These are phyloP conservation scores for Xylaria venustula DNA, from an alignment of 495 filamentous ascomycete genomes.

Conservation along the genomic window DNA sequence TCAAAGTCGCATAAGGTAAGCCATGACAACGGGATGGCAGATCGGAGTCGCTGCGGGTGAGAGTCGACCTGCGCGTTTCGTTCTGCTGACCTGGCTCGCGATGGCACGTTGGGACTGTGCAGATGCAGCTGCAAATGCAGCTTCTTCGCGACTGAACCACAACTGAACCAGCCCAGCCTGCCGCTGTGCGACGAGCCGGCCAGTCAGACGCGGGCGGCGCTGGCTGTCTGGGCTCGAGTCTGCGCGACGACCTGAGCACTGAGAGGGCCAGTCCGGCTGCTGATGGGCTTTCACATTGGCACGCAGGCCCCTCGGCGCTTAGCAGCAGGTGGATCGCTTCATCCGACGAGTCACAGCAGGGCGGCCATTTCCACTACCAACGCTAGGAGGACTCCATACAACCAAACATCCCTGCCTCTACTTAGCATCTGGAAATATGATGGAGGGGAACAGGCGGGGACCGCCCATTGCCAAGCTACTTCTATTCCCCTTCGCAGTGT, in stretches of 20 bases:
- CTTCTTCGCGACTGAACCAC: not conserved
- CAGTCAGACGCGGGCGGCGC: conserved; percentile 2
- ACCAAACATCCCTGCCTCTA: not conserved
- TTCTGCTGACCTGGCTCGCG: conserved; percentile 13
- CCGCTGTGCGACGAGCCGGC: conserved; percentile 21
- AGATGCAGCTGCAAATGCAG: conserved; percentile 1
- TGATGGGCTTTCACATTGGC: conserved; percentile 15
- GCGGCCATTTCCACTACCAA: not conserved
- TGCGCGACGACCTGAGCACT: conserved; percentile 8
- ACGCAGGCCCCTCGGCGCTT: conserved; percentile 14
- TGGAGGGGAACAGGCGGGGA: not conserved
- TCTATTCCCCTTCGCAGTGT: too few species aligned
- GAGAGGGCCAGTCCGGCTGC: conserved; percentile 10
- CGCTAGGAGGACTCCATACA: not conserved
- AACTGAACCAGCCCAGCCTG: conserved; percentile 19
- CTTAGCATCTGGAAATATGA: not conserved
- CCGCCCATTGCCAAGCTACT: not conserved
- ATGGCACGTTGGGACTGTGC: conserved; percentile 10
- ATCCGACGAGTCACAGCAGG: conserved; percentile 9
- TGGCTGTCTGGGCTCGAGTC: conserved; percentile 12
- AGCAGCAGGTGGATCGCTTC: conserved; percentile 6
- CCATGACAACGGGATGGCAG: not conserved
- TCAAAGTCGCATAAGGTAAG: conserved; percentile 16
- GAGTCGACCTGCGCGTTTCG: conserved; percentile 18
- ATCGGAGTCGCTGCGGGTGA: conserved; percentile 15